Conservation (phyloP, 164 flowering plant genomes). For the Stephania japonica region DNA sequence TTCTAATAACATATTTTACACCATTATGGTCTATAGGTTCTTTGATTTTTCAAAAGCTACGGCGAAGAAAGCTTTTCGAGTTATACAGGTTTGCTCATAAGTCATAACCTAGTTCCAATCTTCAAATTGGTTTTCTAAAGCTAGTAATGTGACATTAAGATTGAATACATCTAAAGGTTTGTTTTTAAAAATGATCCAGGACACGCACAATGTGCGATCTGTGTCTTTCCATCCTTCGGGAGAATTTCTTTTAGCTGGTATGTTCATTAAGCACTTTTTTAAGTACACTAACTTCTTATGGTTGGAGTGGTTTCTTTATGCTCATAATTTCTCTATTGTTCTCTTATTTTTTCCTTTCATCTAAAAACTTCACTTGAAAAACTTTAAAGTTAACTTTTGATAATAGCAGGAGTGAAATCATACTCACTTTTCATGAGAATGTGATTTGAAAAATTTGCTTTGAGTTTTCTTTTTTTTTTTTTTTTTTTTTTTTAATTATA, state of each 20-base stretch:
- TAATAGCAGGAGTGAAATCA: background rate
- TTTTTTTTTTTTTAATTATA: too few species aligned
- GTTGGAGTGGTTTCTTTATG: background rate
- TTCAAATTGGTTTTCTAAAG: conserved; percentile 8
- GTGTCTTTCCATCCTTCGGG: conserved; percentile 90
- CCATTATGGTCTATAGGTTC: conserved; percentile 42
- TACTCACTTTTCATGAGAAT: background rate
- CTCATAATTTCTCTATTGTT: background rate
- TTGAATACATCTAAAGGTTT: background rate
- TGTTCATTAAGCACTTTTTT: conserved; percentile 5
- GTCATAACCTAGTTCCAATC: conserved; percentile 3
- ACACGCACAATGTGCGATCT: conserved; percentile 86
- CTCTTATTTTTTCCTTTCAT: too few species aligned
- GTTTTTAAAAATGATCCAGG: conserved; percentile 39
- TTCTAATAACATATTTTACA: background rate
- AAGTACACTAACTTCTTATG: background rate
- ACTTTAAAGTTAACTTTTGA: background rate
- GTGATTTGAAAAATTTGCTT: background rate
- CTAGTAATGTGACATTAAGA: background rate
- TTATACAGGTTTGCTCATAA: conserved; percentile 54
- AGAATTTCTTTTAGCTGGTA: conserved; percentile 79
- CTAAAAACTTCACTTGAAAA: background rate
- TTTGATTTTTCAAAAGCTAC: conserved; percentile 79
- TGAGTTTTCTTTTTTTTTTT: too few species aligned
- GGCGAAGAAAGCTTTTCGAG: conserved; percentile 75